A percentile compares a stretch with the other conserved stretches of the same genome.
These are phyloP conservation scores for Kwoniella heveanensis DNA, from an alignment of 768 basidiomycete genomes.

Conservation along the genomic window DNA sequence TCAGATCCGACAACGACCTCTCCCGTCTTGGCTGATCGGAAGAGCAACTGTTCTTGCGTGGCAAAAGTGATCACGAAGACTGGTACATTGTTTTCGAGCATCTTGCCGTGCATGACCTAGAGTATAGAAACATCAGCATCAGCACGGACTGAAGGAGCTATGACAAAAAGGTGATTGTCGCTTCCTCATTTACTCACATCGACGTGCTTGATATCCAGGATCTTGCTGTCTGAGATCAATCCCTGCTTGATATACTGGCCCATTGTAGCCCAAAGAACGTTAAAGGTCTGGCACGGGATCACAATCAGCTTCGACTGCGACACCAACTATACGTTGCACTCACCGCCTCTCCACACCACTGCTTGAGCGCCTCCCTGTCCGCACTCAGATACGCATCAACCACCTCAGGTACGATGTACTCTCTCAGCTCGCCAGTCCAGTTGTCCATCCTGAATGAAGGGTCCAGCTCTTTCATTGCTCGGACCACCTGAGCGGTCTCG, in stretches of 20 bases:
- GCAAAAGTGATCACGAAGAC: conserved; percentile 88
- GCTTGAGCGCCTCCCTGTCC: conserved; percentile 77
- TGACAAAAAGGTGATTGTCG: too few species aligned
- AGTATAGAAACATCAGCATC: neutral
- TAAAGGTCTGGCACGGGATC: conserved; percentile 72
- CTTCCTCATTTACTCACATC: conserved; percentile 78
- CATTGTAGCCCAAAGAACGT: conserved; percentile 98
- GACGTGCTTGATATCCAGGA: conserved; percentile 95
- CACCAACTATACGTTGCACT: too few species aligned
- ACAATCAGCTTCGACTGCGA: conserved; percentile 4
- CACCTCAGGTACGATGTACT: conserved; percentile 96
- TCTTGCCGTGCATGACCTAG: conserved; percentile 80
- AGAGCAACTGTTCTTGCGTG: conserved; percentile 90
- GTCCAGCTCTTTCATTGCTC: conserved; percentile 83
- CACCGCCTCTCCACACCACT: conserved; percentile 96
- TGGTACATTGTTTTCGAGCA: conserved; percentile 83
- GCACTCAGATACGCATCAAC: conserved; percentile 93
- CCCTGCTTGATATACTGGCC: conserved; percentile 89
- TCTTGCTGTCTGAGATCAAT: conserved; percentile 85
- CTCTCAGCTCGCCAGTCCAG: conserved; percentile 85
- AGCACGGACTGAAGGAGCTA: neutral
- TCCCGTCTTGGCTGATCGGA: conserved; percentile 84
- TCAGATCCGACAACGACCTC: conserved; percentile 86
- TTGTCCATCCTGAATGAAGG: conserved; percentile 80
- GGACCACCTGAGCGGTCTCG: conserved; percentile 92